Conservation (phyloP, 176 grass and related monocot species). For the Oryza punctata region DNA sequence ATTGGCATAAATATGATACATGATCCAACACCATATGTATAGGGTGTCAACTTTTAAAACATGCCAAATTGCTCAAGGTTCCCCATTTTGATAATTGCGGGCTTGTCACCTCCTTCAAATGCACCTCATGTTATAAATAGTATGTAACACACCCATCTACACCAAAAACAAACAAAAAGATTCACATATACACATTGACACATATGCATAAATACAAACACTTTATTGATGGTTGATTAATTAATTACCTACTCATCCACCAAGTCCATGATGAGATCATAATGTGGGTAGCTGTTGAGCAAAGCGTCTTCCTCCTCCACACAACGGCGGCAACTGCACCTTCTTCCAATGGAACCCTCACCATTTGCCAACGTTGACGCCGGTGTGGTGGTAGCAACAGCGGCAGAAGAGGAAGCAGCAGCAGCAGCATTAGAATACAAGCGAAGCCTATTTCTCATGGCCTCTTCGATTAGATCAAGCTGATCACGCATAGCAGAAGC, state of each 20-base stretch:
- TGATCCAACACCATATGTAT: not conserved
- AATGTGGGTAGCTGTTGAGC: conserved; percentile 21
- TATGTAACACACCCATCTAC: not conserved
- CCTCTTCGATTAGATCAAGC: not conserved
- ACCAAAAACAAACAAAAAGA: not conserved
- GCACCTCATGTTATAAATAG: not conserved
- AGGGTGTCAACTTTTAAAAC: not conserved
- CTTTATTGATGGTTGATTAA: not conserved
- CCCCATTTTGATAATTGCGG: not conserved
- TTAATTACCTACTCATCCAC: not conserved
- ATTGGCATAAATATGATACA: not conserved
- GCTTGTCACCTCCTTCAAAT: not conserved
- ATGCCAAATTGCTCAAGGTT: not conserved
- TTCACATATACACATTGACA: not conserved
- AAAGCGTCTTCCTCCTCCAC: not conserved
- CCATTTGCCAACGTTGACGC: not conserved
- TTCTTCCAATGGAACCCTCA: not conserved
- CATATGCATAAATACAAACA: not conserved
- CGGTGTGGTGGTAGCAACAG: not conserved
- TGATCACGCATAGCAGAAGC: not conserved
- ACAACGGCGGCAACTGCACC: not conserved
- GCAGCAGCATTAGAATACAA: not conserved
- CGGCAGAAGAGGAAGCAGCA: not conserved
- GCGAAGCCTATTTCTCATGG: not conserved
- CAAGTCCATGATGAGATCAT: conserved; percentile 46